phyloP scores from a whole-genome alignment of 1,284 basidiomycete genomes.

The Ustilago loliicola region DNA sequence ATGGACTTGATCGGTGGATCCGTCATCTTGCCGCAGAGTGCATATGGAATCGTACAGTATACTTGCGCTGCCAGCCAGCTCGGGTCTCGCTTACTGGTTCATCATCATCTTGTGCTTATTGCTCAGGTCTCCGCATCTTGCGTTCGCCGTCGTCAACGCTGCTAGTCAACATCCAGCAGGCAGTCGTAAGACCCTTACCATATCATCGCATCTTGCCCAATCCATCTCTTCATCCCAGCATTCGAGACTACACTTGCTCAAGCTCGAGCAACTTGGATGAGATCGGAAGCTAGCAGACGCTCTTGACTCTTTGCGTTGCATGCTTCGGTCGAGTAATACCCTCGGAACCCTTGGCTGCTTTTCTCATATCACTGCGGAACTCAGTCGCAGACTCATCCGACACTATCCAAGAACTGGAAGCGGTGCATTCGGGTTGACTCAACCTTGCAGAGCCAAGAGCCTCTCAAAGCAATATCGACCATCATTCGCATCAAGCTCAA shows the following conservation, averaged over 20 bases:
- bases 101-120: background rate
- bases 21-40: conserved; percentile 30
- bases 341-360: background rate
- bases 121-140: no score
- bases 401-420: background rate
- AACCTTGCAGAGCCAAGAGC: no score
- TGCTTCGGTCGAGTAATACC: background rate
- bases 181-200: no score
- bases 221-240: no score
- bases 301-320: background rate
- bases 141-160: no score
- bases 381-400: background rate
- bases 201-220: no score
- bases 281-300: no score
- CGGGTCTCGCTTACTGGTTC: background rate
- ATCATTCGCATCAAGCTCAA: background rate
- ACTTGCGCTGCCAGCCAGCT: background rate
- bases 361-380: background rate
- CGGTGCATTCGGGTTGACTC: background rate
- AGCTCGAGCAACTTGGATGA: no score
- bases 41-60: conserved; percentile 4
- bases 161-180: no score
- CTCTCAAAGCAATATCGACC: background rate
- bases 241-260: no score
- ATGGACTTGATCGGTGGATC: conserved; percentile 13